Evolutionary conservation across 2,329 filamentous ascomycete genomes (phyloP), one percentile per base, ranked within the genome.

Genomic region (Penicillium italicum): DNA sequence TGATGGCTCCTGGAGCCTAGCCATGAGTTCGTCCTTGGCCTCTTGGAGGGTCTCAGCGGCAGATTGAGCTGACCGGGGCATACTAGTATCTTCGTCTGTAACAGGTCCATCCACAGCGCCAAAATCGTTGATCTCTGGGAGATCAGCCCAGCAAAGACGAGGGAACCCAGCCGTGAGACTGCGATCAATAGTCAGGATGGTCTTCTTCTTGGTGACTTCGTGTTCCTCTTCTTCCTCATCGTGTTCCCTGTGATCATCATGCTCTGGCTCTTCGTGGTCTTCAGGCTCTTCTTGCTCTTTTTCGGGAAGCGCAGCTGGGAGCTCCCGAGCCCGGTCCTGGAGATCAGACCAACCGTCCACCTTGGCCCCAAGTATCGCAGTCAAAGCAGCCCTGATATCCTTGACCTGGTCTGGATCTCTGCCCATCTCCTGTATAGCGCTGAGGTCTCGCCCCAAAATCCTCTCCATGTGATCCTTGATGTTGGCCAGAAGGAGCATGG

Each of bases 21-120:
- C 75, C 76, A 80, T 79, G 48, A 80, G 62, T 55, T 80, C 78
- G 53, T 80, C 77, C 59, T 80, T 80, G 5, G 78, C 77, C 61
- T 78, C 76, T 59, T 79, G 77, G n/a, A 80, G 65, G 1, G 77
- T 79, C 55, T 78, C 76, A 3, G 76, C 78, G 4, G 77, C 78
- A 11, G 77, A 78, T 52, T 78, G 72, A 22, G 77, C 72, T 18
- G 76, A 77, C 40, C 77, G 72, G 4, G 77, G 74, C 72, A 79
- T 77, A 57, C 68, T 72, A 26, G 72, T 75, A 58, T 80, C 78
- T 43, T 79, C 76, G 5, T 75, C 71, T 26, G 73, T 76, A 16
- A 79, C 68, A 16, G 69, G 66, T 12, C 74, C 72, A 60, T 75
- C 72, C 20, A 69, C 62, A 12, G 69, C 71, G 20, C 69, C 70